These are phyloP conservation scores for Mycosarcoma maydis DNA, from an alignment of 1,284 basidiomycete species.

Conservation along the genomic window DNA sequence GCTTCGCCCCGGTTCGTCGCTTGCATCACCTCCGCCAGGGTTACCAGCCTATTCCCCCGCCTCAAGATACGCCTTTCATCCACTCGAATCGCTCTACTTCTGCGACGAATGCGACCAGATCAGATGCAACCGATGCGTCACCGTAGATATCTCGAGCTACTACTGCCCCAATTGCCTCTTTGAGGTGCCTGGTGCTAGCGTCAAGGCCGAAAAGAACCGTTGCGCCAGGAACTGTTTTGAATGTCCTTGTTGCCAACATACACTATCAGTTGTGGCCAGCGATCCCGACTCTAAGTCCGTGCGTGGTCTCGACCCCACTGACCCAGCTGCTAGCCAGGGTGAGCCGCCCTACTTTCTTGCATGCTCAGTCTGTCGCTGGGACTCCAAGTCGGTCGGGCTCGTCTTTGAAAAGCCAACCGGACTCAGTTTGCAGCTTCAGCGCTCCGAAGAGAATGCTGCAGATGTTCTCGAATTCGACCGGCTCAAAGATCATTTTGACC, in stretches of 20 bases:
- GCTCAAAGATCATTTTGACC: slow-evolving; percentile 55
- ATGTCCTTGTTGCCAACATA: slow-evolving; percentile 90
- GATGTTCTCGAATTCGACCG: slow-evolving; percentile 52
- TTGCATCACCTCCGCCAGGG: slow-evolving; percentile 23
- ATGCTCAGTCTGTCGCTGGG: slow-evolving; percentile 94
- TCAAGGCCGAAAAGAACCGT: slow-evolving; percentile 94
- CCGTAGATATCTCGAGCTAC: slow-evolving; percentile 91
- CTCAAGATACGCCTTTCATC: slow-evolving; percentile 69
- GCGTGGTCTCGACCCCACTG: slow-evolving; percentile 35
- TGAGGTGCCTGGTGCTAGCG: slow-evolving; percentile 95
- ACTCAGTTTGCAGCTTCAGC: slow-evolving; percentile 70
- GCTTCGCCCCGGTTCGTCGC: too few relatives aligned
- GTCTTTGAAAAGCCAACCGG: slow-evolving; percentile 96
- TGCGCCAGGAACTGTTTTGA: slow-evolving; percentile 97
- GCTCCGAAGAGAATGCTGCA: slow-evolving; percentile 38
- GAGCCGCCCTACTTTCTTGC: slow-evolving; percentile 89
- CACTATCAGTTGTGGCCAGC: slow-evolving; percentile 84
- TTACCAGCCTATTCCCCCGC: slow-evolving; percentile 41
- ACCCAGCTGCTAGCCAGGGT: slow-evolving; percentile 70
- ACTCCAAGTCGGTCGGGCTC: slow-evolving; percentile 86
- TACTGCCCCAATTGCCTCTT: slow-evolving; percentile 99
- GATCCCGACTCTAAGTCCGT: slow-evolving; percentile 72
- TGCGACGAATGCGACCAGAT: slow-evolving; percentile 98
- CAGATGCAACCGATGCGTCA: slow-evolving; percentile 89
- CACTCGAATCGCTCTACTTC: slow-evolving; percentile 87